Evolutionary conservation across 2,329 filamentous ascomycete genomes (phyloP).

Genomic region (Escovopsis weberi): DNA sequence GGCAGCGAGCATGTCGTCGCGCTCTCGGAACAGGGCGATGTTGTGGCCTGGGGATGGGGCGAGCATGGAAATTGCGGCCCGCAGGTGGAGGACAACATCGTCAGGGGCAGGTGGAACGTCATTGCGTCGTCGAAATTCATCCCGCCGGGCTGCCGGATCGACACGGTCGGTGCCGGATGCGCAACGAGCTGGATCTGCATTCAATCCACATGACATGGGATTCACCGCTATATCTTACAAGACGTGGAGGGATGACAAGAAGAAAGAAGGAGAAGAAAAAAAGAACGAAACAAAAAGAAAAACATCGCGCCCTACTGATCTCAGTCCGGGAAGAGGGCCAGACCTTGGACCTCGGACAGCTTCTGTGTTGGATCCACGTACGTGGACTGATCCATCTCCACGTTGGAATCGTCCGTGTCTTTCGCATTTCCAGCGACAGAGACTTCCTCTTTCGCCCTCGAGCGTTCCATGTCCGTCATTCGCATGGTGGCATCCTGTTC

Average conservation of each 20-base stretch:
- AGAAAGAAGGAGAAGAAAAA: not conserved
- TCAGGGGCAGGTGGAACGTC: slow-evolving; percentile 54
- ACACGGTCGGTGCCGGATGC: slow-evolving; percentile 65
- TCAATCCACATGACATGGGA: slow-evolving; percentile 5
- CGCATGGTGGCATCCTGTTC: slow-evolving; percentile 30
- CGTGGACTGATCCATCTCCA: slow-evolving; percentile 15
- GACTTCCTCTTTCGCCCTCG: slow-evolving; percentile 2
- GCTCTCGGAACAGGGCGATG: slow-evolving; percentile 46
- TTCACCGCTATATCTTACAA: too few species aligned
- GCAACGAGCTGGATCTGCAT: slow-evolving; percentile 72
- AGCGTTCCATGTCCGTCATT: slow-evolving; percentile 24
- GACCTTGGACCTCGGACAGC: slow-evolving; percentile 47
- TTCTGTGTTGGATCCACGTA: slow-evolving; percentile 58
- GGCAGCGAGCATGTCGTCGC: slow-evolving; percentile 87
- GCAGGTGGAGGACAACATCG: slow-evolving; percentile 45
- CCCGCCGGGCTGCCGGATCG: slow-evolving; percentile 35
- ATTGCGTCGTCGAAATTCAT: slow-evolving; percentile 45
- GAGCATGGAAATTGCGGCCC: slow-evolving; percentile 94
- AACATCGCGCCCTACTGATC: not conserved
- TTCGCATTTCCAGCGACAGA: slow-evolving; percentile 5
- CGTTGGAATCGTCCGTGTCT: slow-evolving; percentile 8
- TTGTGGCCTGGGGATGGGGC: slow-evolving; percentile 89
- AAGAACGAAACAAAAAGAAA: not conserved
- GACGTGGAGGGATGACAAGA: too few species aligned
- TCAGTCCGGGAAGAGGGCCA: slow-evolving; percentile 28